Evolutionary conservation across 1,139 yeast species (phyloP).

Genomic region (Geotrichum candidum): DNA sequence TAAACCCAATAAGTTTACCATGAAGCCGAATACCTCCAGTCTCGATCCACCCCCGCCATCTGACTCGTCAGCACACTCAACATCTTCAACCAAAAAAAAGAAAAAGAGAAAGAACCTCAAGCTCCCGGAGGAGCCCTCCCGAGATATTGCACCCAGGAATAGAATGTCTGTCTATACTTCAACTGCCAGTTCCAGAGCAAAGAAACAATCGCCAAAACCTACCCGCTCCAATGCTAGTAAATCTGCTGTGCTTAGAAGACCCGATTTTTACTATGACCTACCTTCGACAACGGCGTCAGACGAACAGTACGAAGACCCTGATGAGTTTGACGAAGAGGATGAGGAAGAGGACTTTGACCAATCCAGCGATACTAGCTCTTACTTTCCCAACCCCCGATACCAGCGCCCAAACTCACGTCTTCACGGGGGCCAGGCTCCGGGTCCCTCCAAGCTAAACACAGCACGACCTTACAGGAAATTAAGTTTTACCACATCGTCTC

Average conservation of each 20-base stretch:
- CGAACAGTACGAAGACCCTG: slow-evolving; percentile 12
- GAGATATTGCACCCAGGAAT: neutral
- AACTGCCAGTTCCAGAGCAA: neutral
- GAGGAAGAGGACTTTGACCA: slow-evolving; percentile 6
- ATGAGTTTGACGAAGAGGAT: slow-evolving; percentile 3
- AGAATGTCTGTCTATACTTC: neutral
- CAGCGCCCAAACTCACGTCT: neutral
- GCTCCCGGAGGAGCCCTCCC: neutral
- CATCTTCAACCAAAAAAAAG: neutral
- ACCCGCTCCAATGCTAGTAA: neutral
- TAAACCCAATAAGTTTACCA: neutral
- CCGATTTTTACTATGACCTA: neutral
- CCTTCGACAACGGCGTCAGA: slow-evolving; percentile 1
- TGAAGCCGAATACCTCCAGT: neutral
- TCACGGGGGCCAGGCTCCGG: neutral
- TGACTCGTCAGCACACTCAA: neutral
- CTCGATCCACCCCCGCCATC: neutral
- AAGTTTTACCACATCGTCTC: slow-evolving; percentile 1
- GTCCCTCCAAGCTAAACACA: neutral
- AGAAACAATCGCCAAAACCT: neutral
- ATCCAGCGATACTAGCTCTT: slow-evolving; percentile 12
- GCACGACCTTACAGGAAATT: slow-evolving; percentile 1
- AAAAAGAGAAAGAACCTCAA: neutral
- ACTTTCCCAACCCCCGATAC: neutral
- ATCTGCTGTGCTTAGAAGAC: neutral